Conservation (phyloP, 192 early-diverging fungal genomes). For the Coemansia sp. region DNA sequence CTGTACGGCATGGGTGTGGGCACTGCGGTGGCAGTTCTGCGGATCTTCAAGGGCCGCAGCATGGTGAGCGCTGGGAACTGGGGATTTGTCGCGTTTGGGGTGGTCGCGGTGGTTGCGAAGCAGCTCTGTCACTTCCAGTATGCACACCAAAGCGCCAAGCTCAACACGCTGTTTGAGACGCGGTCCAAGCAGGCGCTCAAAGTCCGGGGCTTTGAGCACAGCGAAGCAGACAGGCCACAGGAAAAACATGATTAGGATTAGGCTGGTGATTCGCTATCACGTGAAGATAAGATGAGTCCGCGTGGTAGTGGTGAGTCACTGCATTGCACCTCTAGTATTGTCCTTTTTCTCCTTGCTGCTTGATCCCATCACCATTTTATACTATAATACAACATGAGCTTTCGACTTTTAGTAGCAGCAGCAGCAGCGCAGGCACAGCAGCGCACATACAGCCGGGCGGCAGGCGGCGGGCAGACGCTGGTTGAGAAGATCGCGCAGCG, state of each 20-base stretch:
- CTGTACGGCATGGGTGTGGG: slow-evolving; percentile 41
- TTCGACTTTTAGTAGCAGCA: slow-evolving; percentile 47
- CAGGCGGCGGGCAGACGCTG: slow-evolving; percentile 65
- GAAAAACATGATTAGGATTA: not conserved
- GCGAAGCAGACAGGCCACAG: too few species aligned
- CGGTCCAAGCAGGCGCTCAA: slow-evolving; percentile 1
- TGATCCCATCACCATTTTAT: not conserved
- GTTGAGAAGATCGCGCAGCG: slow-evolving; percentile 96
- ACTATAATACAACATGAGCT: slow-evolving; percentile 30
- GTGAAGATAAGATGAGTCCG: not conserved
- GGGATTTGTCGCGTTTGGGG: slow-evolving; percentile 31
- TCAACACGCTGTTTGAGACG: slow-evolving; percentile 30
- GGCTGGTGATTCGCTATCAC: not conserved
- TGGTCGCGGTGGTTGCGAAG: slow-evolving; percentile 25
- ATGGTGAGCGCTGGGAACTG: slow-evolving; percentile 41
- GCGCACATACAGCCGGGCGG: slow-evolving; percentile 24
- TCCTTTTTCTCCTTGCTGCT: not conserved
- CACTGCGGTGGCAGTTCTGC: slow-evolving; percentile 23
- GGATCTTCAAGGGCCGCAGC: slow-evolving; percentile 30
- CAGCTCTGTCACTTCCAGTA: slow-evolving; percentile 42
- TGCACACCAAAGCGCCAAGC: slow-evolving; percentile 35
- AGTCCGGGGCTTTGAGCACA: slow-evolving; percentile 27
- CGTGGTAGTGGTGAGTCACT: slow-evolving; percentile 4
- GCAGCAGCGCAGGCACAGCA: slow-evolving; percentile 37
- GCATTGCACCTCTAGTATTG: not conserved